phyloP scores from a whole-genome alignment of 345 rosid genomes.

The Theobroma cacao region DNA sequence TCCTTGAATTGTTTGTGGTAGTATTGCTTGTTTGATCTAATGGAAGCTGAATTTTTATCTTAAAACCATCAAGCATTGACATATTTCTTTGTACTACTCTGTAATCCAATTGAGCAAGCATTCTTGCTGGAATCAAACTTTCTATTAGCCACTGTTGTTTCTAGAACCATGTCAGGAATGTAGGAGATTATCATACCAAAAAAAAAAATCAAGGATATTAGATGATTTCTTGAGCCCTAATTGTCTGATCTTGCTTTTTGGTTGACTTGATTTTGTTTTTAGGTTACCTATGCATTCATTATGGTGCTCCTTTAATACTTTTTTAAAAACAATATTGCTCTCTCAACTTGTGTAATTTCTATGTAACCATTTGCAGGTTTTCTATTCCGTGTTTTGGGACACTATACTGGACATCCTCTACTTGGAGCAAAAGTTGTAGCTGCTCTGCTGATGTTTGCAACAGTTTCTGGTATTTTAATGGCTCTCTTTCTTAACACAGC shows the following conservation, averaged over 20 bases:
- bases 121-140: neutral
- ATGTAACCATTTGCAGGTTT: slow-evolving; percentile 48
- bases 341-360: neutral
- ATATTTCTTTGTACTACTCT: neutral
- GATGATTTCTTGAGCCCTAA: neutral
- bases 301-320: neutral
- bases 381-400: slow-evolving; percentile 77
- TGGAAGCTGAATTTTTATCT: neutral
- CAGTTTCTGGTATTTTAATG: slow-evolving; percentile 97
- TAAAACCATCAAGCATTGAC: neutral
- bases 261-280: neutral
- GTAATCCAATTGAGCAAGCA: neutral
- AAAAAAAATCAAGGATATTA: neutral
- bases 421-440: slow-evolving; percentile 98
- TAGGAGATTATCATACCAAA: neutral
- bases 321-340: neutral
- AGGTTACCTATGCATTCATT: neutral
- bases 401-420: slow-evolving; percentile 85
- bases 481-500: slow-evolving; percentile 98
- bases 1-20: neutral
- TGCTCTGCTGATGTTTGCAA: slow-evolving; percentile 90
- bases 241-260: too few species aligned
- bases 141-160: neutral
- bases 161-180: neutral
- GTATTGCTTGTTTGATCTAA: neutral